phyloP scores from a whole-genome alignment of 345 rosid species.

The Lepidium didymum region DNA sequence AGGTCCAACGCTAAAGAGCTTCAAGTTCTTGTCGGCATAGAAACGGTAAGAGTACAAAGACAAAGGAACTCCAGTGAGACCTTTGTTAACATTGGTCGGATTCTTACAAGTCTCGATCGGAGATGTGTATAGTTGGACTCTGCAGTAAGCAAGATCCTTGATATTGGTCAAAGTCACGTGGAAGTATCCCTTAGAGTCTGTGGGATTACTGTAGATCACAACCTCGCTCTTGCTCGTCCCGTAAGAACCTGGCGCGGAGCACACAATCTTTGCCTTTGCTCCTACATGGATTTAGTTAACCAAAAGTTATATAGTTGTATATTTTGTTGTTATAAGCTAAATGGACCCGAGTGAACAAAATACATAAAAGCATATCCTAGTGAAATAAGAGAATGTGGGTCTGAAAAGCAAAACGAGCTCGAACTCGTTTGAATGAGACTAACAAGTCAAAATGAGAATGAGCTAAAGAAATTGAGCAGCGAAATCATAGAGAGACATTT shows the following conservation, averaged over 20 bases:
- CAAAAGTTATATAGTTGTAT: too few relatives aligned
- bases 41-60: constrained; percentile 30
- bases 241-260: constrained; percentile 27
- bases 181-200: constrained; percentile 47
- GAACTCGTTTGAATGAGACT: too few relatives aligned
- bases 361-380: too few relatives aligned
- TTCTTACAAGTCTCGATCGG: constrained; percentile 36
- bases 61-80: constrained; percentile 43
- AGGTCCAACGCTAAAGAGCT: constrained; percentile 35
- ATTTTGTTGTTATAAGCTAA: too few relatives aligned
- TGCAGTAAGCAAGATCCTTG: constrained; percentile 36
- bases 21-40: constrained; percentile 32
- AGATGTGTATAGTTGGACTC: constrained; percentile 42
- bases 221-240: constrained; percentile 28
- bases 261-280: constrained; percentile 44
- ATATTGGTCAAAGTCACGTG: constrained; percentile 25
- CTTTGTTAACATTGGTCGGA: constrained; percentile 47
- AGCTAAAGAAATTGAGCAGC: too few relatives aligned
- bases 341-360: too few relatives aligned
- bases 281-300: constrained; percentile 30
- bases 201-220: constrained; percentile 36
- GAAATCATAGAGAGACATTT: too few relatives aligned
- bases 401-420: too few relatives aligned
- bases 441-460: too few relatives aligned
- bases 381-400: too few relatives aligned